Conservation (phyloP, 2,329 filamentous ascomycete species). For the Diaporthe citriasiana region DNA sequence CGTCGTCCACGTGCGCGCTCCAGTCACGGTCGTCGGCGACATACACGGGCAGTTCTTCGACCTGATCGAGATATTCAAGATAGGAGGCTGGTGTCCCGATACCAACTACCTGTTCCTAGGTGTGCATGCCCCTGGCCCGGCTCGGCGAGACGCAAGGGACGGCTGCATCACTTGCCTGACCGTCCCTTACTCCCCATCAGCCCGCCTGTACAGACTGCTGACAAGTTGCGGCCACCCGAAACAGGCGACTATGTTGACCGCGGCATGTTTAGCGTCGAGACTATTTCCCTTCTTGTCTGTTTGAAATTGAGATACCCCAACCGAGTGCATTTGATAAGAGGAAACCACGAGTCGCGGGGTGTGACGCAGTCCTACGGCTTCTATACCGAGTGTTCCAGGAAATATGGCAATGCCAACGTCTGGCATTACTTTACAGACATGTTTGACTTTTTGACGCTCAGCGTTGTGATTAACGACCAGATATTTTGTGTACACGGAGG, state of each 20-base stretch:
- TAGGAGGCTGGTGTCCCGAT: conserved; percentile 96
- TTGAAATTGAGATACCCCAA: conserved; percentile 97
- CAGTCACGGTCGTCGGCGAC: conserved; percentile 97
- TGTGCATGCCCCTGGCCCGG: conserved; percentile 55
- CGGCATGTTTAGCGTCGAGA: conserved; percentile 98
- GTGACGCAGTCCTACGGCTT: conserved; percentile 99
- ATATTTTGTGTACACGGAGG: conserved; percentile 99
- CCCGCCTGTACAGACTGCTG: conserved; percentile 21
- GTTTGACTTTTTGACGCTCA: conserved; percentile 98
- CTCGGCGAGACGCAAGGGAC: neutral
- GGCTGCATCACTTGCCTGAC: conserved; percentile 23
- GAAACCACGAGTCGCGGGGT: conserved; percentile 97
- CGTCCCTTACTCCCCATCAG: neutral
- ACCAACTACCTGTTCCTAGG: conserved; percentile 98
- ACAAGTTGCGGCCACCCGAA: conserved; percentile 19
- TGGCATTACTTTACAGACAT: conserved; percentile 99
- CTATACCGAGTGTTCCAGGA: conserved; percentile 97
- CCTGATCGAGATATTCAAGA: conserved; percentile 98
- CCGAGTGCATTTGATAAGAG: conserved; percentile 94
- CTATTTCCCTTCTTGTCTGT: conserved; percentile 96
- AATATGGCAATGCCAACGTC: conserved; percentile 98
- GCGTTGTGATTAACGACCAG: conserved; percentile 97
- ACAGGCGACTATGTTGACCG: conserved; percentile 97
- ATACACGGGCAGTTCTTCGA: conserved; percentile 99
- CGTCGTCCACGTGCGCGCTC: conserved; percentile 95